Base-by-base conservation (phyloP, 2,329 filamentous ascomycete species). In the Coniochaeta prunicola region DNA sequence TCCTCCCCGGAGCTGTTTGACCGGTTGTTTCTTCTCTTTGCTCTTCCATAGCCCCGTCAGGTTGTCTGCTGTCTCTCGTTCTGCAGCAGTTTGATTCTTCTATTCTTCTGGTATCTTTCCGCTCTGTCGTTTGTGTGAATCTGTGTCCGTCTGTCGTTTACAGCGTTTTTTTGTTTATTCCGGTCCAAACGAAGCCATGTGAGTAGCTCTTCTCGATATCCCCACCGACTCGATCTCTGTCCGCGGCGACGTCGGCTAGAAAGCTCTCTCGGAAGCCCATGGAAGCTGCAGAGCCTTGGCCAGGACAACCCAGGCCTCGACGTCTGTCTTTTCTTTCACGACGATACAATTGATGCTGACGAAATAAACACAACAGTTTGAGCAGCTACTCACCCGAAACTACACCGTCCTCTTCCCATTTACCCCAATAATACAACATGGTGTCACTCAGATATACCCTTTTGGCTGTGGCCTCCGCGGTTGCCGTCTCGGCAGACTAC, bases 401-500 rank as follows among this genome's bases (percentile, higher is more conserved):
- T 15, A 33, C 33, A 34, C 28, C n/a, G 24, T 34, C 2, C 19
- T 36, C 53, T 12, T 34, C 21, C 53, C 19, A 28, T 10, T 17
- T n/a, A 55, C 33, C n/a, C 17, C 36, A 30, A 6, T n/a, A 34
- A 42, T 26, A 26, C 65, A 74, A 59, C 38, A 87, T 87, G 84
- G 76, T 76, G 66, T 83, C 80, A 31, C 69, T 84, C 70, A 80
- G 77, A 70, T 73, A 77, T 62, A 73, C 79, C 61, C 64, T 83
- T 63, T 66, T 86, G 73, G 80, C 84, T 63, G 70, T 80, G 65
- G 83, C 82, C 67, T 69, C 80, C 42, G 75, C 80, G 62, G 72
- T 87, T 62, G 70, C 80, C 60, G 80, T 83, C 63, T 79, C 81
- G 63, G 79, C 79, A 62, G 77, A 85, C 66, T 85, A 86, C 68